These are phyloP conservation scores for Madurella fahalii DNA, from an alignment of 2,329 filamentous ascomycete species.

Conservation along the genomic window DNA sequence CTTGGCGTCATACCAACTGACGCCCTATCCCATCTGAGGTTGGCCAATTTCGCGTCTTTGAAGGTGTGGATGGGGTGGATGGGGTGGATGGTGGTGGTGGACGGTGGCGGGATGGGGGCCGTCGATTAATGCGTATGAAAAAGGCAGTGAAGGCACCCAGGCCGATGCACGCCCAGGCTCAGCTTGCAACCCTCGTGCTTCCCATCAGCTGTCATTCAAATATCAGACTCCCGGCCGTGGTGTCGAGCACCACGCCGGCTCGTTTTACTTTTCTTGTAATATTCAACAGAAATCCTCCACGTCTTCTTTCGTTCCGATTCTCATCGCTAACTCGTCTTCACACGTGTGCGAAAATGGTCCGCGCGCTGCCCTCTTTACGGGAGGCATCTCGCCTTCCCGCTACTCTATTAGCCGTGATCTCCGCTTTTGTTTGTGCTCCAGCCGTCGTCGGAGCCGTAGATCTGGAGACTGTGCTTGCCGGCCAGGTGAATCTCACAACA, in stretches of 20 bases:
- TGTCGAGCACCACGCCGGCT: conserved; percentile 1
- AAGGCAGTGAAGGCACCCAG: not conserved
- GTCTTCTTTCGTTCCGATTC: not conserved
- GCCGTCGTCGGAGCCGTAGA: not conserved
- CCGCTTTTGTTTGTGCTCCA: not conserved
- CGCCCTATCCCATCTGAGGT: not conserved
- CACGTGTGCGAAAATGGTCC: not conserved
- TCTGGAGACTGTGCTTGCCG: conserved; percentile 12
- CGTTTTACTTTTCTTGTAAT: not conserved
- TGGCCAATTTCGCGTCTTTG: conserved; percentile 3
- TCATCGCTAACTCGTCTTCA: not conserved
- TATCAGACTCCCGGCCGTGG: not conserved
- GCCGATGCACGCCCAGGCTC: not conserved
- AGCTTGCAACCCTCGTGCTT: conserved; percentile 3
- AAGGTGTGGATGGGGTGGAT: not conserved
- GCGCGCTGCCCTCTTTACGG: not conserved
- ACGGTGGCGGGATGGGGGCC: too few species aligned
- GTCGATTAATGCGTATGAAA: too few species aligned
- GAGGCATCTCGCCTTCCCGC: not conserved
- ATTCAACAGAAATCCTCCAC: not conserved
- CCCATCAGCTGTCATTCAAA: not conserved
- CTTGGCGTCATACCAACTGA: not conserved
- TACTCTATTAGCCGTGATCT: conserved; percentile 6
- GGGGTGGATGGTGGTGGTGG: too few species aligned
- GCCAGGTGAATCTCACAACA: conserved; percentile 16